Conservation (phyloP, 106 monocot genomes). For the Cymbidium sinense region DNA sequence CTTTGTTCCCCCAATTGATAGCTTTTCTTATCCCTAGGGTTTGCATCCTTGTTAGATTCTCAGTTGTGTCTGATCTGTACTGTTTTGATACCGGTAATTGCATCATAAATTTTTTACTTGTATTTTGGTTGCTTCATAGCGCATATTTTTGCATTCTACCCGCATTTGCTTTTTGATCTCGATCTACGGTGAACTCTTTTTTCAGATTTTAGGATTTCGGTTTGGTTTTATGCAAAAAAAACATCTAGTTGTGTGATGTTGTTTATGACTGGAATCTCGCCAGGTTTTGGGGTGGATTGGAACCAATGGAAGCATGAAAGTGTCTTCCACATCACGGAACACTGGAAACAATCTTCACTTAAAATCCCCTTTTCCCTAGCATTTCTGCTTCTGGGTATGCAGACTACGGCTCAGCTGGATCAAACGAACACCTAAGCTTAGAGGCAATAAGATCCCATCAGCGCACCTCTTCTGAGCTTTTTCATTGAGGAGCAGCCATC, state of each 20-base stretch:
- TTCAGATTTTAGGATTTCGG: background rate
- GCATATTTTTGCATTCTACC: background rate
- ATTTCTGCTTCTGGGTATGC: conserved; percentile 23
- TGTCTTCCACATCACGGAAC: conserved; percentile 21
- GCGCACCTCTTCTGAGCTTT: conserved; percentile 77
- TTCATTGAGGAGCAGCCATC: conserved; percentile 88
- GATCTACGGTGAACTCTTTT: background rate
- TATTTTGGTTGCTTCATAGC: background rate
- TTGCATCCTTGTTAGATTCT: too few species aligned
- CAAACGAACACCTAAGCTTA: conserved; percentile 23
- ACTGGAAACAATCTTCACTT: conserved; percentile 56
- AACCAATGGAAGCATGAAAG: conserved; percentile 44
- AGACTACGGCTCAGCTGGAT: conserved; percentile 33
- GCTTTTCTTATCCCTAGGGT: background rate
- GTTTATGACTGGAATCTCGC: background rate
- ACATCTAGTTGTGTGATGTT: background rate
- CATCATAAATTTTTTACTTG: background rate
- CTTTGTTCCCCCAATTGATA: background rate
- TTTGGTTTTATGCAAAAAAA: background rate
- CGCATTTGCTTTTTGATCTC: background rate
- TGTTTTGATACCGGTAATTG: background rate
- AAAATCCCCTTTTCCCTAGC: conserved; percentile 45
- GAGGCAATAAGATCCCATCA: conserved; percentile 39
- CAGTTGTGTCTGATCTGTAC: background rate
- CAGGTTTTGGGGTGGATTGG: background rate